These are phyloP conservation scores for Dictyostelium citrinum DNA, from an alignment of 78 protist species.

Conservation along the genomic window DNA sequence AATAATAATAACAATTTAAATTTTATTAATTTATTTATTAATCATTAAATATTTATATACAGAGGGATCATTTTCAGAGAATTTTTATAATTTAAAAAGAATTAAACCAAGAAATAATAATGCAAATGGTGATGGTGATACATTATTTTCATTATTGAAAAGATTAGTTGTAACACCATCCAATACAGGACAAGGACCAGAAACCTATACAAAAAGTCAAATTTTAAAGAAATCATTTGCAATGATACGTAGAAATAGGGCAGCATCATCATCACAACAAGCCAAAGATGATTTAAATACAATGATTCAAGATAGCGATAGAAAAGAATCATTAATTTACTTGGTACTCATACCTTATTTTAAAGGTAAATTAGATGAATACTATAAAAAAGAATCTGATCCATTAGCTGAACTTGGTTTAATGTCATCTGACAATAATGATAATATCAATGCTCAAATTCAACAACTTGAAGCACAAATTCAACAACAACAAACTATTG, in stretches of 20 bases:
- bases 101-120: not conserved
- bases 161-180: not conserved
- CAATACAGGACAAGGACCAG: not conserved
- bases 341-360: constrained; percentile 62
- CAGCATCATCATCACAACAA: constrained; percentile 1
- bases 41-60: no score
- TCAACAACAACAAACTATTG: not conserved
- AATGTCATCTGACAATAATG: not conserved
- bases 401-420: constrained; percentile 55
- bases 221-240: not conserved
- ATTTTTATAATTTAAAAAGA: constrained; percentile 78
- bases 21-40: no score
- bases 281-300: not conserved
- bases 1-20: not conserved
- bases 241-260: constrained; percentile 2
- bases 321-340: constrained; percentile 13
- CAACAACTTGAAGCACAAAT: not conserved
- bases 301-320: constrained; percentile 9
- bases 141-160: not conserved
- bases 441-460: not conserved
- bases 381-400: constrained; percentile 56
- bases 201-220: not conserved
- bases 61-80: constrained; percentile 82
- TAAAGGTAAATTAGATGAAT: constrained; percentile 72
- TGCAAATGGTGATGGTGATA: not conserved